phyloP scores from a whole-genome alignment of 371 early-diverging fungal species.

The Blastocladiella emersonii region DNA sequence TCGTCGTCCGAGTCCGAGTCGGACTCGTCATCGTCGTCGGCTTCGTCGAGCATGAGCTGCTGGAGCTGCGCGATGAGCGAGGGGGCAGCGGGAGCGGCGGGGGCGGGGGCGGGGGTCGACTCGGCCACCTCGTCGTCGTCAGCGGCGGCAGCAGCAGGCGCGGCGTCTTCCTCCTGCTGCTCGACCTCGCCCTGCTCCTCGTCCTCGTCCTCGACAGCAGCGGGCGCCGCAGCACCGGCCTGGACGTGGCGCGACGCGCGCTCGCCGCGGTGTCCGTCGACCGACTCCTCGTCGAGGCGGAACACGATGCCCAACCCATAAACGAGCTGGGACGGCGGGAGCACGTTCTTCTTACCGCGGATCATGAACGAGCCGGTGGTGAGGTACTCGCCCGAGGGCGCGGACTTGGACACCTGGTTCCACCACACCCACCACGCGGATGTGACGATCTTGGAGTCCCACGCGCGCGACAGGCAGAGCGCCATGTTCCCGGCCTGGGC shows the following conservation, averaged over 20 bases:
- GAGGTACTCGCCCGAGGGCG: conserved; percentile 94
- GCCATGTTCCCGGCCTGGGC: conserved; percentile 95
- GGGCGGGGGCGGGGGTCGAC: not conserved
- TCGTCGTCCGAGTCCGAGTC: too few relatives aligned
- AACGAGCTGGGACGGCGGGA: conserved; percentile 87
- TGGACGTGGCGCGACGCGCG: conserved; percentile 15
- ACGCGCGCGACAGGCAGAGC: conserved; percentile 89
- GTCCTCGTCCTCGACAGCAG: not conserved
- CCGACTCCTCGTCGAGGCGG: conserved; percentile 59
- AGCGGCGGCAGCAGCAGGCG: not conserved
- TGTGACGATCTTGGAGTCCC: conserved; percentile 94
- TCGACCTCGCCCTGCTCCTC: conserved; percentile 8
- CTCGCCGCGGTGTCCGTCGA: conserved; percentile 50
- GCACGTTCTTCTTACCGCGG: conserved; percentile 89
- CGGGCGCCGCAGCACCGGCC: conserved; percentile 11
- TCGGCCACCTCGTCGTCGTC: conserved; percentile 7
- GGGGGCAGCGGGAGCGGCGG: too few relatives aligned
- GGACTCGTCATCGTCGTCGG: conserved; percentile 11
- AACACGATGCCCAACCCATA: conserved; percentile 96
- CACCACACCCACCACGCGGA: conserved; percentile 94
- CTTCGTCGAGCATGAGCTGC: conserved; percentile 2
- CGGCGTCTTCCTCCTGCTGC: conserved; percentile 11
- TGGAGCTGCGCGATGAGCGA: not conserved
- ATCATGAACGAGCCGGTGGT: conserved; percentile 95
- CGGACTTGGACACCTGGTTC: conserved; percentile 88